Evolutionary conservation across 1,284 basidiomycete genomes (phyloP), one percentile per base, ranked within the genome.

Genomic region (Thelephora terrestris): DNA sequence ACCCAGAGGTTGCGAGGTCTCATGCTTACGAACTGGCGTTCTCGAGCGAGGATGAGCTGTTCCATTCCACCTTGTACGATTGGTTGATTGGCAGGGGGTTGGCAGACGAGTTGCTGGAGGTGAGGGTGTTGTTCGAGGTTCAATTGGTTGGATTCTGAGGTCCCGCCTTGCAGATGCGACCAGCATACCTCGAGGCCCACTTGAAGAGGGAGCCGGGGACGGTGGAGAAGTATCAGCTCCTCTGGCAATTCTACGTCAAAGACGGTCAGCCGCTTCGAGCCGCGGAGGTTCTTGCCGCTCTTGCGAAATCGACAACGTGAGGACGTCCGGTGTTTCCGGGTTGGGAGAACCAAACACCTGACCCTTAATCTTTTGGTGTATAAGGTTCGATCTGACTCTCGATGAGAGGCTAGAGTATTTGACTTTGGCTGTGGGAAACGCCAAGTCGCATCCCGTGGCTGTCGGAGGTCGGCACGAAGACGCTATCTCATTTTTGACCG

Each of bases 201-300:
- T 78, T 99, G 25, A 75, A 76, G 53, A 77, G 87, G 51, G 86
- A 89, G 51, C 91, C 92, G n/a, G 67, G 76, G 2, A 84, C 82
- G 1, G 78, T 85, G 9, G 75, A 87, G 55, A 90, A 95, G 61
- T 85, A 83, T 58, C 91, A 99, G 60, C 66, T 99, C 5, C 69
- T 99, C 4, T 99, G 96, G 95, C 91, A 97, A 61, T 95, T 89
- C 67, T 96, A 97, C 61, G 91, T 95, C 45, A 90, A 94, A 59
- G 85, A 89, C 57, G 86, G 88, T 0, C 84, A 91, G 55, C 86
- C 86, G 47, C 64, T 91, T 42, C 75, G 82, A 36, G 95, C 96
- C 1, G 93, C 95, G 2, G 82, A 89, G 61, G 85, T 96, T 2
- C 77, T 99, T 44, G 77, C 78, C n/a, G 74, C 79, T 21, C 70